Base-by-base conservation (phyloP, 2,329 filamentous ascomycete genomes). In the Penicillium griseofulvum region DNA sequence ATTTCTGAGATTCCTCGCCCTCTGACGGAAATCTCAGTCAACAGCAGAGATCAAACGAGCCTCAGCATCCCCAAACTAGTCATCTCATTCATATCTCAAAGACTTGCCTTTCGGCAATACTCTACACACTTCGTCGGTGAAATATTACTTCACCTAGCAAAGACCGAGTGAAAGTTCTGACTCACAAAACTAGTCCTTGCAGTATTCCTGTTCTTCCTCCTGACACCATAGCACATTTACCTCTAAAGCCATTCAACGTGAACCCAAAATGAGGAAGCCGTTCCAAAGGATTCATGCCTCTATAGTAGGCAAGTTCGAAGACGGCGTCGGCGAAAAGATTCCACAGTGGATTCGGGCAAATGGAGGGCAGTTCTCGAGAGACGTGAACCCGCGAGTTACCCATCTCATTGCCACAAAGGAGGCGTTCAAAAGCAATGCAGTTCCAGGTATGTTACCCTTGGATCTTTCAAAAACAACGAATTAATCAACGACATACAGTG, bases 381-480 rank as follows among this genome's bases (percentile, higher is more conserved):
- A 78, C 0, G 72, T 90, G 17, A 78, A 77, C 26, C 68, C 77
- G 0, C 65, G 76, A 0, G 83, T 87, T 10, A 96, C 91, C 0
- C 91, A 96, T 71, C 75, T 96, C 0, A 79, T 96, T 22, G 83
- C 85, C 51, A 84, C 83, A 0, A 76, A 81, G 47, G 79, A 84
- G 33, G 82, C 86, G 16, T 91, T 84, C 71, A 80, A 81, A 58
- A 71, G 77, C 7, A 65, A 77, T 1, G 69, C 71, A 56, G 71
- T 78, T 46, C 69, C 74, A 62, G 70, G 78, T 76, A 70, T 47
- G 58, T 17, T 39, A 8, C 11, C 7, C 5, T 11, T 24, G 8
- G 26, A 26, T 16, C 4, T 22, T 9, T 26, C 17, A 24, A n/a
- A 29, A 11, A 12, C 9, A 17, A 38, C n/a, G 28, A 54, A 72